Percentiles rank a stretch among this genome's conserved stretches.
These are phyloP conservation scores for Kalmusia sp. DNA, from an alignment of 2,329 filamentous ascomycete genomes.

Conservation along the genomic window DNA sequence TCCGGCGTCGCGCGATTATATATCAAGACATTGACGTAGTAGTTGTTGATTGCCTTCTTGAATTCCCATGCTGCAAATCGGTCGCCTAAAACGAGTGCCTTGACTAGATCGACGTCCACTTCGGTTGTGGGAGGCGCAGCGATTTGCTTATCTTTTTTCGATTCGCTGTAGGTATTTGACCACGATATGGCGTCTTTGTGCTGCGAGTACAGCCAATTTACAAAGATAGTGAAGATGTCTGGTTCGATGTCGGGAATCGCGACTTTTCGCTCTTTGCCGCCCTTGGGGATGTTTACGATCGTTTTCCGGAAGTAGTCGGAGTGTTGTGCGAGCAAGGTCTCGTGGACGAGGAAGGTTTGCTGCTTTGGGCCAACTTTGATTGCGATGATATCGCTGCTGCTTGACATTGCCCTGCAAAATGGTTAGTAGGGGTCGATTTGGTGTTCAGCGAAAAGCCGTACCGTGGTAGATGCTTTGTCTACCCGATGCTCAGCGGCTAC, in stretches of 20 bases:
- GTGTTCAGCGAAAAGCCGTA: too few species aligned
- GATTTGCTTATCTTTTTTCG: too few species aligned
- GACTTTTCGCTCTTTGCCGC: slow-evolving; percentile 16
- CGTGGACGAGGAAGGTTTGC: slow-evolving; percentile 17
- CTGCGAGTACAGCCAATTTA: slow-evolving; percentile 23
- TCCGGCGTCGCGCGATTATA: too few species aligned
- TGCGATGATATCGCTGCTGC: not conserved
- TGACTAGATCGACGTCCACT: too few species aligned
- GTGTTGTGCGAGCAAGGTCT: slow-evolving; percentile 17
- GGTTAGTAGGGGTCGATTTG: not conserved
- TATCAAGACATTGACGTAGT: too few species aligned
- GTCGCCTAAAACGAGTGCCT: too few species aligned
- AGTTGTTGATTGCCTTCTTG: not conserved
- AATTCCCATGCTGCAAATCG: not conserved
- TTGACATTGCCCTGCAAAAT: not conserved
- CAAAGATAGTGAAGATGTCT: slow-evolving; percentile 15
- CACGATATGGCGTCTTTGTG: not conserved
- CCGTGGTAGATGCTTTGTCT: too few species aligned
- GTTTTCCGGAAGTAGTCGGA: slow-evolving; percentile 26
- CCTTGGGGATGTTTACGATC: slow-evolving; percentile 18
- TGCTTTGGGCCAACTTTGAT: slow-evolving; percentile 13
- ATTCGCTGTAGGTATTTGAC: too few species aligned
- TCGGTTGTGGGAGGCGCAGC: too few species aligned
- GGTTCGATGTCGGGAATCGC: slow-evolving; percentile 18
- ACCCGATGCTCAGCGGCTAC: too few species aligned